phyloP scores from a whole-genome alignment of 345 rosid genomes.

The Streptanthus diversifolius region DNA sequence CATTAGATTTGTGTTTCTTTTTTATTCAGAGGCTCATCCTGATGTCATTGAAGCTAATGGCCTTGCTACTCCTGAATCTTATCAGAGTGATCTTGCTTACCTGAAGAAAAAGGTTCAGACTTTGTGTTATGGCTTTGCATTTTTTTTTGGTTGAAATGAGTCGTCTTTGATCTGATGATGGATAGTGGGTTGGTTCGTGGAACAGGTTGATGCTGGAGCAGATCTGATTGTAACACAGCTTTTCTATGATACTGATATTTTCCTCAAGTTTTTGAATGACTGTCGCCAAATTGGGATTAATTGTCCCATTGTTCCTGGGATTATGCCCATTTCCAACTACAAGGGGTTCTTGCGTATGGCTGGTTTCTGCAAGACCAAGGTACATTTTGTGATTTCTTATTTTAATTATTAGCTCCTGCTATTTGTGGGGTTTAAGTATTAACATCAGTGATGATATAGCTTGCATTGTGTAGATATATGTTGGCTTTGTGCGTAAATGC shows the following conservation, averaged over 20 bases:
- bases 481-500: neutral
- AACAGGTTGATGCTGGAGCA: conserved; percentile 96
- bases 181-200: neutral
- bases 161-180: conserved; percentile 11
- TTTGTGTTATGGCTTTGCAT: neutral
- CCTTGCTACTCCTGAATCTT: conserved; percentile 62
- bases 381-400: conserved; percentile 22
- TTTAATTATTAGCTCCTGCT: too few species aligned
- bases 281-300: conserved; percentile 85
- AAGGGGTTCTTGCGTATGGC: conserved; percentile 92
- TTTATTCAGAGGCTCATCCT: conserved; percentile 78
- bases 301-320: conserved; percentile 94
- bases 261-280: conserved; percentile 89
- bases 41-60: conserved; percentile 77
- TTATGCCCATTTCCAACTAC: conserved; percentile 94
- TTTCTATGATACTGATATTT: conserved; percentile 85
- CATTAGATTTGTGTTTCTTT: neutral
- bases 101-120: conserved; percentile 69
- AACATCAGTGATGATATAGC: neutral
- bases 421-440: too few species aligned
- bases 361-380: conserved; percentile 97
- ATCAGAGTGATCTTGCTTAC: conserved; percentile 79
- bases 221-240: conserved; percentile 84
- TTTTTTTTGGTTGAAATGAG: neutral
- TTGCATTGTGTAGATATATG: neutral